Conservation (phyloP, 108 stramenopile genomes). For the Fragilariopsis cylindrus region DNA sequence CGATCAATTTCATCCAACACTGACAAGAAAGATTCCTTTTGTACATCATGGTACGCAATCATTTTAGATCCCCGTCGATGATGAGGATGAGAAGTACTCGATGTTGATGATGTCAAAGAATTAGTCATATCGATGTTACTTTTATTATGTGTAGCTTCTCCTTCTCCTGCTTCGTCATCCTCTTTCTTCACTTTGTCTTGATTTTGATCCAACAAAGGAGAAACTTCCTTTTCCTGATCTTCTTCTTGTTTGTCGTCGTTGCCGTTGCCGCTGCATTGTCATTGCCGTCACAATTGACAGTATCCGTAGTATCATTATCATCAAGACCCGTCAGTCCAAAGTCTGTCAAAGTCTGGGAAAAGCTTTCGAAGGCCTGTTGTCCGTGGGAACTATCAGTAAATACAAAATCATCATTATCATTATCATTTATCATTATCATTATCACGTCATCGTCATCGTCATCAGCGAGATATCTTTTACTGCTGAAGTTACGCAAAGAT, state of each 20-base stretch:
- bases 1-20: slow-evolving; percentile 49
- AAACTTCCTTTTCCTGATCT: background rate
- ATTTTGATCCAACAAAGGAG: background rate
- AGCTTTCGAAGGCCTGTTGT: slow-evolving; percentile 6
- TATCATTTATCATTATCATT: background rate
- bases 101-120: background rate
- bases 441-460: background rate
- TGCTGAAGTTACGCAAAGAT: background rate
- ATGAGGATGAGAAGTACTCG: background rate
- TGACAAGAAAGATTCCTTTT: slow-evolving; percentile 35
- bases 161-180: background rate
- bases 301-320: slow-evolving; percentile 4
- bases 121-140: background rate
- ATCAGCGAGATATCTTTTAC: too few species aligned
- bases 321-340: background rate
- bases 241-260: slow-evolving; percentile 12
- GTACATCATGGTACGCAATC: slow-evolving; percentile 16
- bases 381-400: slow-evolving; percentile 11
- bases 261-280: slow-evolving; percentile 1
- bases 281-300: background rate
- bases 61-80: slow-evolving; percentile 4
- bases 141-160: background rate
- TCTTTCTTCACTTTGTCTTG: background rate
- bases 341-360: background rate
- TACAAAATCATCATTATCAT: background rate